Conservation (phyloP, 1,139 yeast genomes). For the Geotrichum reessii region DNA sequence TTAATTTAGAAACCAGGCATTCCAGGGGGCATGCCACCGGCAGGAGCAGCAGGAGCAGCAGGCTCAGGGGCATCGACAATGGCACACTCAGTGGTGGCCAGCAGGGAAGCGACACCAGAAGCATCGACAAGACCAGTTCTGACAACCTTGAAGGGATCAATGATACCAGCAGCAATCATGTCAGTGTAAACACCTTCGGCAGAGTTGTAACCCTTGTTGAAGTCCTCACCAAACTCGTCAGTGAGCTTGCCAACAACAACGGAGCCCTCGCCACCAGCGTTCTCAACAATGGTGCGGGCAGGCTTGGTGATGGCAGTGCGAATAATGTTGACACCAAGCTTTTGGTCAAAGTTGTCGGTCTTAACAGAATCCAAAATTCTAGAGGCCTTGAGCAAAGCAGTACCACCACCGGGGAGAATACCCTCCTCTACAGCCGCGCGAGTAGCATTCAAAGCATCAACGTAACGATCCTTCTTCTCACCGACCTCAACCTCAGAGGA, state of each 20-base stretch:
- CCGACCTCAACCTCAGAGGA: slow-evolving; percentile 97
- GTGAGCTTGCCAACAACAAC: slow-evolving; percentile 91
- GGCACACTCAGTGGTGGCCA: slow-evolving; percentile 98
- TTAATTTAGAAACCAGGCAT: slow-evolving; percentile 42
- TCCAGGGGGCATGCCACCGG: slow-evolving; percentile 59
- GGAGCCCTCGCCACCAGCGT: slow-evolving; percentile 98
- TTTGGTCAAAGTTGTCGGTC: slow-evolving; percentile 93
- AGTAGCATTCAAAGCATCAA: slow-evolving; percentile 97
- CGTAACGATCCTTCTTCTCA: slow-evolving; percentile 99
- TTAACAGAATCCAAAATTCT: slow-evolving; percentile 70
- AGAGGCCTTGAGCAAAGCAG: slow-evolving; percentile 94
- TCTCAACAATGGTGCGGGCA: slow-evolving; percentile 93
- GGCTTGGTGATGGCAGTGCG: slow-evolving; percentile 95
- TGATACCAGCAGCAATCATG: slow-evolving; percentile 96
- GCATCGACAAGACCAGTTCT: slow-evolving; percentile 97
- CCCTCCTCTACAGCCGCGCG: slow-evolving; percentile 99
- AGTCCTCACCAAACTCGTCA: slow-evolving; percentile 76
- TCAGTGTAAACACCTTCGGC: slow-evolving; percentile 92
- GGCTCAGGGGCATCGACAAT: slow-evolving; percentile 97
- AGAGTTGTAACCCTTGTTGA: slow-evolving; percentile 90
- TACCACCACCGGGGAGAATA: slow-evolving; percentile 99
- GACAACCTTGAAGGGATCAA: slow-evolving; percentile 98
- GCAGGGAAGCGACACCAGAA: slow-evolving; percentile 93
- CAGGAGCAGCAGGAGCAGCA: slow-evolving; percentile 51
- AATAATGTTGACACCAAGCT: slow-evolving; percentile 93